Evolutionary conservation across 1,284 basidiomycete species (phyloP), one percentile per base, ranked within the genome.

Genomic region (Ustilago curta): DNA sequence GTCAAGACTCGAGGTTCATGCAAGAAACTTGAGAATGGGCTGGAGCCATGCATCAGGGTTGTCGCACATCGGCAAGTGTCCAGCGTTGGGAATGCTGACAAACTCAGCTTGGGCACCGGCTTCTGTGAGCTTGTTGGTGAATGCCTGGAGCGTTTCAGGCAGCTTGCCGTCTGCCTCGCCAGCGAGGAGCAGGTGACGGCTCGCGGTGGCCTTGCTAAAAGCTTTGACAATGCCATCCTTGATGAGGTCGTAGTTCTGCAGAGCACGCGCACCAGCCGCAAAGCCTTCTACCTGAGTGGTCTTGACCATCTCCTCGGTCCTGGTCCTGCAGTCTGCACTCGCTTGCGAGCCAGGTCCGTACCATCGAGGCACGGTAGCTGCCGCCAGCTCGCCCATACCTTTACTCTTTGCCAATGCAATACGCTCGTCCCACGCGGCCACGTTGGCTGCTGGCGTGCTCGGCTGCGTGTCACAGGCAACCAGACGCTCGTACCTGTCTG

Each of bases 391-490:
- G 1, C 39, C 63, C 85, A 87, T 86, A 12, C 79, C 77, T 45
- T 73, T 58, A 51, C 51, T 45, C 18, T 60, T 55, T 0, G 85
- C 86, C 35, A 86, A 64, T 6, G 76, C 81, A 56, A 87, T 86
- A 18, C 86, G 82, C 23, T 87, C 86, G 66, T 87, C 84, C 86
- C 86, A 87, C 0, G 86, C 86, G 18, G 74, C 79, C 16, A 69
- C 71, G 74, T 86, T 87, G 39, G 85, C 86, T 16, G 79, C 83
- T 11, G 86, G 86, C 68, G 66, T 82, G 80, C 60, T 65, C 16
- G 86, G 82, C 64, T 87, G 86, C 2, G 86, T 87, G 67, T 87
- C 86, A 76, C 86, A 87, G 1, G 84, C 83, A 29, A 87, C 67
- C 50, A 87, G 59, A 52, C 79, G 74, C 29, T 79, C 61, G 56